Conservation (phyloP, 2,329 filamentous ascomycete genomes). For the Colletotrichum simmondsii region DNA sequence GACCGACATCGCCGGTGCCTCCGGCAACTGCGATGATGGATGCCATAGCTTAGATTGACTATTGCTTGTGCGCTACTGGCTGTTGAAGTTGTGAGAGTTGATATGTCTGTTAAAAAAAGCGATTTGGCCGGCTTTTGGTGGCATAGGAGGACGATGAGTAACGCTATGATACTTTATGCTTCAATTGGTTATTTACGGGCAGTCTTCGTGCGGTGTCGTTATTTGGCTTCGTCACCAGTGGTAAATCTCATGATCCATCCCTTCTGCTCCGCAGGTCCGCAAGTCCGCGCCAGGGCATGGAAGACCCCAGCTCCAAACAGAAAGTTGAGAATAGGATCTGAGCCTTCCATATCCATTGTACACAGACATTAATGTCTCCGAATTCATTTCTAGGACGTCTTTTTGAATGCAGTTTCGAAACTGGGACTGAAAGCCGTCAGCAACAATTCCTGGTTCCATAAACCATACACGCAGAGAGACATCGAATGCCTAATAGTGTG, state of each 20-base stretch:
- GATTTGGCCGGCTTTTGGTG: background rate
- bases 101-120: background rate
- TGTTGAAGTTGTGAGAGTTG: background rate
- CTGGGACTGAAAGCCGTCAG: no score
- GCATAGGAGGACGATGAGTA: background rate
- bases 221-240: background rate
- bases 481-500: no score
- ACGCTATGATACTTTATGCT: background rate
- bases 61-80: background rate
- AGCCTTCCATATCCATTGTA: no score
- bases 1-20: constrained; percentile 55
- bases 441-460: no score
- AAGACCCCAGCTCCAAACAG: no score
- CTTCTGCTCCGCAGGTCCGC: no score
- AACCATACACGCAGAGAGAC: no score
- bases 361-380: no score
- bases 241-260: background rate
- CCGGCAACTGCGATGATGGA: constrained; percentile 54
- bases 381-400: no score
- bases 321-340: no score
- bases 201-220: background rate
- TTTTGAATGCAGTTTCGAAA: no score
- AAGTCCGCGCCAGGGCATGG: background rate
- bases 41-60: background rate
- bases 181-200: background rate